Conservation (phyloP, 2,329 filamentous ascomycete species). For the Pseudonectria foliicola region DNA sequence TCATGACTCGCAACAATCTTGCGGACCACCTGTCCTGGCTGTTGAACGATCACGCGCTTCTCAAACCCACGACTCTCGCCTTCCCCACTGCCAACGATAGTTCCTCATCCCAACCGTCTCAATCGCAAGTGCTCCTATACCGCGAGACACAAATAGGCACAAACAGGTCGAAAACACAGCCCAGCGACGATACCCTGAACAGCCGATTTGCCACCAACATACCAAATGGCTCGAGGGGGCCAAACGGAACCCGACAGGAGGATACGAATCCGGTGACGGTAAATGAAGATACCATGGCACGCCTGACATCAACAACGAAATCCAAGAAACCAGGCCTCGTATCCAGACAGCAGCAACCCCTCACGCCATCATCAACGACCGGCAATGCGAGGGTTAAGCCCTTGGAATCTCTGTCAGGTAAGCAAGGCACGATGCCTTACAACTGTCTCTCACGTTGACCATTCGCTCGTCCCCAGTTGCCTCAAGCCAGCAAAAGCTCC, state of each 20-base stretch:
- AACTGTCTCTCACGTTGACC: too few relatives aligned
- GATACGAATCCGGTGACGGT: slow-evolving; percentile 21
- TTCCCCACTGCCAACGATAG: slow-evolving; percentile 27
- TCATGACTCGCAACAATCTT: slow-evolving; percentile 58
- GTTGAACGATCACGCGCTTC: slow-evolving; percentile 38
- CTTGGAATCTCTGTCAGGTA: slow-evolving; percentile 1
- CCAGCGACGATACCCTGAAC: slow-evolving; percentile 1
- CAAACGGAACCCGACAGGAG: slow-evolving; percentile 15
- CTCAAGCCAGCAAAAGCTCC: slow-evolving; percentile 14
- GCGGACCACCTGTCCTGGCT: slow-evolving; percentile 52
- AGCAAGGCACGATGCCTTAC: too few relatives aligned
- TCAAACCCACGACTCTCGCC: slow-evolving; percentile 33
- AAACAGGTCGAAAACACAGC: slow-evolving; percentile 1
- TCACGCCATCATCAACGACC: slow-evolving; percentile 30
- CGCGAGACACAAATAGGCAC: slow-evolving; percentile 4
- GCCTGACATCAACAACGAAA: slow-evolving; percentile 35
- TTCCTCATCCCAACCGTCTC: slow-evolving; percentile 17
- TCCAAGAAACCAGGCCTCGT: slow-evolving; percentile 39
- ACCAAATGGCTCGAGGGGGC: slow-evolving; percentile 16
- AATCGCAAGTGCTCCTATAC: slow-evolving; percentile 16
- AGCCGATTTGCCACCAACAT: slow-evolving; percentile 5
- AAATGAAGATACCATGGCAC: slow-evolving; percentile 36
- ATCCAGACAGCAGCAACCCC: slow-evolving; percentile 34
- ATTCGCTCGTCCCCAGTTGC: background rate
- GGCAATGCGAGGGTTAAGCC: slow-evolving; percentile 3